Percentiles rank a stretch among this genome's conserved stretches.
Evolutionary conservation across 148 eudicot species (phyloP).

Genomic region (Rhododendron kiyosumense): DNA sequence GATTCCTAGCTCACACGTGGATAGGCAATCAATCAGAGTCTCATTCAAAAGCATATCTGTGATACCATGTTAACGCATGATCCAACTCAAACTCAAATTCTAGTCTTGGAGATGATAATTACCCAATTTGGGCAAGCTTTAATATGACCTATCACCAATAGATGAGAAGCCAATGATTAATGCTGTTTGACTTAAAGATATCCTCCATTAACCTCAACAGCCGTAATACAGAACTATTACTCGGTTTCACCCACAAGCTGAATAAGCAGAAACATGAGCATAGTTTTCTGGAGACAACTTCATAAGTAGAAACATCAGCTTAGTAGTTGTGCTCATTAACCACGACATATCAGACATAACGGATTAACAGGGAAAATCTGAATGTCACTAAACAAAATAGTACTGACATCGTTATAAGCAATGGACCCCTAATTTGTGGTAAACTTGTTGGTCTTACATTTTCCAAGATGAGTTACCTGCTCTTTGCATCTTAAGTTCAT

Average conservation of each 20-base stretch:
- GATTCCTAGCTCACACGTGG: neutral
- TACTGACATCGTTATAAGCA: neutral
- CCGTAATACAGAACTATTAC: neutral
- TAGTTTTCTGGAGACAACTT: neutral
- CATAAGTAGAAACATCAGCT: neutral
- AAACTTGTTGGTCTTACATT: neutral
- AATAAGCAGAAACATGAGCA: neutral
- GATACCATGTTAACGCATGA: neutral
- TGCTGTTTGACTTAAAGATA: neutral
- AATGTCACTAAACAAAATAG: neutral
- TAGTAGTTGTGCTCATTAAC: neutral
- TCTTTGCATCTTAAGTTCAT: neutral
- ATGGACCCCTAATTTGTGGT: neutral
- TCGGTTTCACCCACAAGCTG: neutral
- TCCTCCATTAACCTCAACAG: neutral
- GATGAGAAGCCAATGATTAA: neutral
- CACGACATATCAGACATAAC: neutral
- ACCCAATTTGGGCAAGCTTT: neutral
- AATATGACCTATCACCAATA: neutral
- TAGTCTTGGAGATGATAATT: neutral
- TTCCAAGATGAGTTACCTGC: neutral
- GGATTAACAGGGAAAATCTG: neutral
- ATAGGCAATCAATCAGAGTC: neutral
- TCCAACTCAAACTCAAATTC: neutral
- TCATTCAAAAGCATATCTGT: neutral